phyloP scores from a whole-genome alignment of 31 red algal genomes.

The Porphyra umbilicalis region DNA sequence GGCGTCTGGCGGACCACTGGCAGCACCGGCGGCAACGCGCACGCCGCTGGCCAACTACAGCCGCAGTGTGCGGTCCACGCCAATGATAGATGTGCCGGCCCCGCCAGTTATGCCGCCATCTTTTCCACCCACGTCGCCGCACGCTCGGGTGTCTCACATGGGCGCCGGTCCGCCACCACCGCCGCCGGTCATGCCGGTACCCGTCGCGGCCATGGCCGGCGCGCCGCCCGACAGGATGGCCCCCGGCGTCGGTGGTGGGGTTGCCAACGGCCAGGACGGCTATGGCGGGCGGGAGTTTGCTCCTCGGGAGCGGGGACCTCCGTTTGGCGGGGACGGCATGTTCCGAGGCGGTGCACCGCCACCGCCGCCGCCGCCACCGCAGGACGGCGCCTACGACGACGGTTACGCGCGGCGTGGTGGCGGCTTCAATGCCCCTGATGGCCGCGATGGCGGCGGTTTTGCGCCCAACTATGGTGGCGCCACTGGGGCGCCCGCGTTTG shows the following conservation, averaged over 20 bases:
- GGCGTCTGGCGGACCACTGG: neutral
- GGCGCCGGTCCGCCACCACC: neutral
- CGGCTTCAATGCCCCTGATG: neutral
- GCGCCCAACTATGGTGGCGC: too few species aligned
- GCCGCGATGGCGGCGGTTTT: neutral
- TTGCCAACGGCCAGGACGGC: neutral
- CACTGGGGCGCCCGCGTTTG: neutral
- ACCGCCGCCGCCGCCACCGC: neutral
- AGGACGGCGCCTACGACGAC: neutral
- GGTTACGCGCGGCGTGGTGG: neutral
- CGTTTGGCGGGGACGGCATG: neutral
- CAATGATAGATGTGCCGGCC: neutral
- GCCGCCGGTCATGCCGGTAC: neutral
- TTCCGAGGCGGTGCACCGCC: too few species aligned
- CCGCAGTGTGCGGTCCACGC: neutral
- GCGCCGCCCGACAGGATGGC: neutral
- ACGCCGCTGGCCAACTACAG: neutral
- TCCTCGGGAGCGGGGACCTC: neutral
- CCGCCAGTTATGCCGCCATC: neutral
- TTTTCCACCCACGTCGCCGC: neutral
- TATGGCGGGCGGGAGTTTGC: neutral
- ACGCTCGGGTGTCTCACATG: neutral
- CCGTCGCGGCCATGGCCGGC: neutral
- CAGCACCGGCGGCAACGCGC: neutral
- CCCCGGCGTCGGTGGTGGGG: neutral